A percentile compares a stretch with the other conserved stretches of the same genome.
These are phyloP conservation scores for Pseudohyphozyma bogoriensis DNA, from an alignment of 768 basidiomycete genomes.

Conservation along the genomic window DNA sequence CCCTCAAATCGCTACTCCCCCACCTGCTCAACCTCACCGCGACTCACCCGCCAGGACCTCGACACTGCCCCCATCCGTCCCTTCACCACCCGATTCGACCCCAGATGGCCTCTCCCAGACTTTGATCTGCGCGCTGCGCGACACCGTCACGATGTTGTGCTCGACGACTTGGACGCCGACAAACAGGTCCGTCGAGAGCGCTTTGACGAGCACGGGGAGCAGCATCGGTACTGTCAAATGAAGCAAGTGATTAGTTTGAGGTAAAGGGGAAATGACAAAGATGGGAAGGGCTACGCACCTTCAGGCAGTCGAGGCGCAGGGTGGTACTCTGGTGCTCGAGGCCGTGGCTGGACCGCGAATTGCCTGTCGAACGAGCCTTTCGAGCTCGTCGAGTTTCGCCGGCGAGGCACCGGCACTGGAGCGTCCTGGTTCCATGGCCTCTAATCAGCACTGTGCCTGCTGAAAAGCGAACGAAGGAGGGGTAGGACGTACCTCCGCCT, in stretches of 20 bases:
- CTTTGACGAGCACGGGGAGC: constrained; percentile 49
- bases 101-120: constrained; percentile 51
- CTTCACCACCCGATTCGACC: constrained; percentile 1
- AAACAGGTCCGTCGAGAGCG: constrained; percentile 68
- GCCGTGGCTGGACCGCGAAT: constrained; percentile 43
- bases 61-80: too few species aligned
- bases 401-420: constrained; percentile 46
- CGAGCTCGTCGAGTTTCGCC: constrained; percentile 53
- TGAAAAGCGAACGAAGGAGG: constrained; percentile 47
- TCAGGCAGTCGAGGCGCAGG: constrained; percentile 84
- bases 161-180: constrained; percentile 67
- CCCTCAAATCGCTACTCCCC: too few species aligned
- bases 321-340: constrained; percentile 47
- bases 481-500: constrained; percentile 14
- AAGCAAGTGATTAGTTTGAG: neutral
- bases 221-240: neutral
- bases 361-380: constrained; percentile 52
- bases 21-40: too few species aligned
- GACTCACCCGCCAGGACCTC: too few species aligned
- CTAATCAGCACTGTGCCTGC: constrained; percentile 41
- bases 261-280: constrained; percentile 58
- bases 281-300: constrained; percentile 82
- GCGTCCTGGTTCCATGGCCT: constrained; percentile 22
- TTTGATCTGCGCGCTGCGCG: constrained; percentile 64
- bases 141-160: constrained; percentile 65